Conservation (phyloP, 257 asterid species). For the Salvia splendens region DNA sequence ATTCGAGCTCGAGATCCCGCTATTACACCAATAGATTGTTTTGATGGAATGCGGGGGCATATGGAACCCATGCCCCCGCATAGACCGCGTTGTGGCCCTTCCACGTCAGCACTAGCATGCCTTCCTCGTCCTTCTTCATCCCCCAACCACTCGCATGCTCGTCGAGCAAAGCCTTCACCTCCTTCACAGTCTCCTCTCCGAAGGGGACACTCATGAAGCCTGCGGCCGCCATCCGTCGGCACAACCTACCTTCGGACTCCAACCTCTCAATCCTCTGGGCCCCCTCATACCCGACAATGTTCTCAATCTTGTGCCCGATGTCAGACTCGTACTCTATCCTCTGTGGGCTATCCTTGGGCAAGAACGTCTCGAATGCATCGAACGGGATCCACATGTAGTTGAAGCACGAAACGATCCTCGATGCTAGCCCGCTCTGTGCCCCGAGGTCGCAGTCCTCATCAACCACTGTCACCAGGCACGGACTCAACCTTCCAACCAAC, state of each 20-base stretch:
- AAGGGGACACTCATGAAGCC: constrained; percentile 55
- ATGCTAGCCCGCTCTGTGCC: constrained; percentile 35
- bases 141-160: constrained; percentile 95
- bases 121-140: constrained; percentile 79
- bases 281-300: constrained; percentile 65
- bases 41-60: background rate
- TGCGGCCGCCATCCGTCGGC: constrained; percentile 50
- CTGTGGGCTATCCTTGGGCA: constrained; percentile 63
- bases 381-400: constrained; percentile 85
- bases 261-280: constrained; percentile 56
- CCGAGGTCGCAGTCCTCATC: constrained; percentile 74
- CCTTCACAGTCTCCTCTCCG: constrained; percentile 58
- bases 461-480: constrained; percentile 49
- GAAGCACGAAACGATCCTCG: constrained; percentile 61
- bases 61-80: constrained; percentile 70
- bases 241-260: constrained; percentile 47
- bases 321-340: constrained; percentile 68
- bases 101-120: constrained; percentile 73
- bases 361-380: constrained; percentile 74
- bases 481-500: constrained; percentile 41
- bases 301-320: constrained; percentile 70
- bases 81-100: constrained; percentile 74
- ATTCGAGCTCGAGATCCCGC: background rate
- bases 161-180: constrained; percentile 58
- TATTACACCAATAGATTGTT: background rate